phyloP scores from a whole-genome alignment of 495 filamentous ascomycete genomes.

The Talaromyces ruber region DNA sequence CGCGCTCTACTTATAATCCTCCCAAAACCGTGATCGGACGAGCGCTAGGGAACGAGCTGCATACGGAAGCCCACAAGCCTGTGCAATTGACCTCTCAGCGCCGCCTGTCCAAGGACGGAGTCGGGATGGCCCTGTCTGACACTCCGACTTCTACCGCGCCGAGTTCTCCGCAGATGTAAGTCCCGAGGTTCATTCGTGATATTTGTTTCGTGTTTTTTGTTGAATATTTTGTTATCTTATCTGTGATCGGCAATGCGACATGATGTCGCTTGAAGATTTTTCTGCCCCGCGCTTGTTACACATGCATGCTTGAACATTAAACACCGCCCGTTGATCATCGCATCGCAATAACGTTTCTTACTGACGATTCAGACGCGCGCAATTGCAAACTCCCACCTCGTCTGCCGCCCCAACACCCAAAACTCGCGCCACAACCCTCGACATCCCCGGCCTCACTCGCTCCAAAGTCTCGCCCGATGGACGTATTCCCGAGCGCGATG shows the following conservation, averaged over 20 bases:
- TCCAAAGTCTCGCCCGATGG: conserved; percentile 93
- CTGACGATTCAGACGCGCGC: conserved; percentile 9
- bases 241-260: conserved; percentile 10
- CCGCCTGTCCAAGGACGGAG: conserved; percentile 35
- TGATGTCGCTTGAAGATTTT: not conserved
- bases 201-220: not conserved
- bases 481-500: conserved; percentile 80
- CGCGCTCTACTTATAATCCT: conserved; percentile 13
- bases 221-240: conserved; percentile 3
- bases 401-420: conserved; percentile 53
- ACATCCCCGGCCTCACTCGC: conserved; percentile 83
- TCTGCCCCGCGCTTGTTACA: not conserved
- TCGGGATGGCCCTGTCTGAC: conserved; percentile 53
- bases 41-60: conserved; percentile 40
- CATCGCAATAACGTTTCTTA: conserved; percentile 8
- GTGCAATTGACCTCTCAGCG: conserved; percentile 19
- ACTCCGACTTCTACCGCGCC: conserved; percentile 63
- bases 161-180: conserved; percentile 64
- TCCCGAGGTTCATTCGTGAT: conserved; percentile 8
- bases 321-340: not conserved
- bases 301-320: not conserved
- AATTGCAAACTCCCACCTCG: conserved; percentile 39
- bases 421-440: conserved; percentile 73
- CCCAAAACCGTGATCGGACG: conserved; percentile 35
- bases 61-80: conserved; percentile 35